Percentiles rank a stretch among this genome's conserved stretches.
phyloP scores from a whole-genome alignment of 1,284 basidiomycete species.

The Pterulicium gracile region DNA sequence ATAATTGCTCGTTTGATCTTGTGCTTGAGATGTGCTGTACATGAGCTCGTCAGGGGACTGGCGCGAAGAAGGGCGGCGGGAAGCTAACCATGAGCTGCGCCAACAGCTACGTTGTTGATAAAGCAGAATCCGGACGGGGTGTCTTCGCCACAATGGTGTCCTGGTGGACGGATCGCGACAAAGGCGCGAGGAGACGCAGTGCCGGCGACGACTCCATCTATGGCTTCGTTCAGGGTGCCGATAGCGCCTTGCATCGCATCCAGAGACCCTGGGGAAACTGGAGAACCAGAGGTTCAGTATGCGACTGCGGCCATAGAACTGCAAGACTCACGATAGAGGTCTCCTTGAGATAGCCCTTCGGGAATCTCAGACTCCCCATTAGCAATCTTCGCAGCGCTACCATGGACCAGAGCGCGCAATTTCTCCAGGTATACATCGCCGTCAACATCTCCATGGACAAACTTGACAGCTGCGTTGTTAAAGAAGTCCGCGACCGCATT shows the following conservation, averaged over 20 bases:
- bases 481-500: constrained; percentile 43
- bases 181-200: constrained; percentile 46
- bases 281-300: constrained; percentile 1
- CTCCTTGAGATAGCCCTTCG: constrained; percentile 59
- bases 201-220: constrained; percentile 46
- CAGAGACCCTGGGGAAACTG: constrained; percentile 63
- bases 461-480: constrained; percentile 56
- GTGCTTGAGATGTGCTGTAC: constrained; percentile 69
- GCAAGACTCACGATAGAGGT: constrained; percentile 64
- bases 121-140: constrained; percentile 89
- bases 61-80: not conserved
- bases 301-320: constrained; percentile 4
- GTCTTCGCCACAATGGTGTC: constrained; percentile 87
- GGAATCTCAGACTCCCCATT: constrained; percentile 75
- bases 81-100: constrained; percentile 71
- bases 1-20: constrained; percentile 75
- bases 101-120: constrained; percentile 88
- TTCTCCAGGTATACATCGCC: constrained; percentile 58
- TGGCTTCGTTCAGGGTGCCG: constrained; percentile 76
- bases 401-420: constrained; percentile 47
- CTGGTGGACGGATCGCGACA: constrained; percentile 79
- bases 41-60: constrained; percentile 1
- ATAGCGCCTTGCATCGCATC: constrained; percentile 69
- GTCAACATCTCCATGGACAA: constrained; percentile 62
- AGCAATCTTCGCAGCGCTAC: constrained; percentile 56